Conservation (phyloP, 495 filamentous ascomycete genomes). For the Ramalina peruviana region DNA sequence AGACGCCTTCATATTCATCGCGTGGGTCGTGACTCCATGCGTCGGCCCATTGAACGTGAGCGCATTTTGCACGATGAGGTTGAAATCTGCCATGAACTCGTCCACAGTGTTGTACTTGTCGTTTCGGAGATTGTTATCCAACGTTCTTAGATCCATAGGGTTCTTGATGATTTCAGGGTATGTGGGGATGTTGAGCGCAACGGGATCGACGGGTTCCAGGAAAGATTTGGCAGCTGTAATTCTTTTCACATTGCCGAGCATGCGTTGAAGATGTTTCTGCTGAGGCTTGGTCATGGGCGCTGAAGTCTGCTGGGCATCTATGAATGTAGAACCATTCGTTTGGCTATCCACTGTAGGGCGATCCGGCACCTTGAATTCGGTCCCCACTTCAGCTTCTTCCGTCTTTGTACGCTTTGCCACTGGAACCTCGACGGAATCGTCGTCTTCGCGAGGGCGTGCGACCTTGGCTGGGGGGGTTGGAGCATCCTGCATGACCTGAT, state of each 20-base stretch:
- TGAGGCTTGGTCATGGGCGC: conserved; percentile 39
- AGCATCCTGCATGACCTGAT: conserved; percentile 27
- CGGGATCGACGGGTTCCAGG: conserved; percentile 55
- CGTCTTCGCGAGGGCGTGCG: conserved; percentile 54
- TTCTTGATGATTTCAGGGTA: conserved; percentile 59
- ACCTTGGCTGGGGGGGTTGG: conserved; percentile 40
- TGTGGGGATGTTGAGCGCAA: conserved; percentile 50
- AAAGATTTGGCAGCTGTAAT: conserved; percentile 63
- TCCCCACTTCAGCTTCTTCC: conserved; percentile 22
- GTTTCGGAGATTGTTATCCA: conserved; percentile 69
- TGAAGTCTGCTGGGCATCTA: conserved; percentile 7
- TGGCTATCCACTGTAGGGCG: conserved; percentile 20
- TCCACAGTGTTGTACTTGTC: conserved; percentile 48
- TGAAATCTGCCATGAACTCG: conserved; percentile 55
- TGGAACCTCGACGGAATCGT: conserved; percentile 56
- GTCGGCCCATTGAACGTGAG: conserved; percentile 65
- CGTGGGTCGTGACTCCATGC: conserved; percentile 55
- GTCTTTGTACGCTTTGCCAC: conserved; percentile 66
- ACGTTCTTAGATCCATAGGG: conserved; percentile 70
- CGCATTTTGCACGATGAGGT: conserved; percentile 62
- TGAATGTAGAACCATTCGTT: conserved; percentile 6
- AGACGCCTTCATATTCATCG: conserved; percentile 41
- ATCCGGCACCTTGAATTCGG: conserved; percentile 27
- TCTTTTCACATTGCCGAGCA: conserved; percentile 63
- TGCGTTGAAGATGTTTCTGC: conserved; percentile 37